phyloP scores from a whole-genome alignment of 371 early-diverging fungal species.

The Mucor mucedo region DNA sequence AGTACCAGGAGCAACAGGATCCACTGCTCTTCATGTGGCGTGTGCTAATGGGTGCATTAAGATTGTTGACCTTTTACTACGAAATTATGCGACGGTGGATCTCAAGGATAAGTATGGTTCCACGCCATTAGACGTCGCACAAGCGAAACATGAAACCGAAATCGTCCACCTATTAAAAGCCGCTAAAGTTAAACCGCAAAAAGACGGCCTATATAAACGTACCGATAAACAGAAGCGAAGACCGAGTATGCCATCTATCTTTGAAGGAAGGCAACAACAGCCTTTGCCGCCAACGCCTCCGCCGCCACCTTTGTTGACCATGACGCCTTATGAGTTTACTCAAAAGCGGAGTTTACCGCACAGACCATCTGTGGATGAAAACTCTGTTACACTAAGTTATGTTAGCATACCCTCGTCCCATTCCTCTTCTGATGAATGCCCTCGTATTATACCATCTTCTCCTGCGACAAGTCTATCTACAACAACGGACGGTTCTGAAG shows the following conservation, averaged over 20 bases:
- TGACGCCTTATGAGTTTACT: conserved; percentile 1
- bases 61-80: conserved; percentile 63
- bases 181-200: background rate
- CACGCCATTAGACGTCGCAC: conserved; percentile 62
- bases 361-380: conserved; percentile 14
- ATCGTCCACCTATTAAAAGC: conserved; percentile 48
- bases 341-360: conserved; percentile 24
- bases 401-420: conserved; percentile 1
- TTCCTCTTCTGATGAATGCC: conserved; percentile 20
- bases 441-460: background rate
- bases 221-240: conserved; percentile 17
- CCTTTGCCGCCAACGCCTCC: background rate
- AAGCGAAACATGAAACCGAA: conserved; percentile 61
- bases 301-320: background rate
- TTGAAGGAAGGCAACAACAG: conserved; percentile 12
- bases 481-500: background rate
- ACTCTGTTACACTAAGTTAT: background rate
- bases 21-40: conserved; percentile 79
- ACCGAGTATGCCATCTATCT: conserved; percentile 31
- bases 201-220: background rate
- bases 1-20: conserved; percentile 53
- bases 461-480: background rate
- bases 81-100: conserved; percentile 63
- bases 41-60: conserved; percentile 70
- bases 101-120: conserved; percentile 71